A percentile compares a stretch with the other conserved stretches of the same genome.
Evolutionary conservation across 495 filamentous ascomycete genomes (phyloP).

Genomic region (Recurvomyces mirabilis): DNA sequence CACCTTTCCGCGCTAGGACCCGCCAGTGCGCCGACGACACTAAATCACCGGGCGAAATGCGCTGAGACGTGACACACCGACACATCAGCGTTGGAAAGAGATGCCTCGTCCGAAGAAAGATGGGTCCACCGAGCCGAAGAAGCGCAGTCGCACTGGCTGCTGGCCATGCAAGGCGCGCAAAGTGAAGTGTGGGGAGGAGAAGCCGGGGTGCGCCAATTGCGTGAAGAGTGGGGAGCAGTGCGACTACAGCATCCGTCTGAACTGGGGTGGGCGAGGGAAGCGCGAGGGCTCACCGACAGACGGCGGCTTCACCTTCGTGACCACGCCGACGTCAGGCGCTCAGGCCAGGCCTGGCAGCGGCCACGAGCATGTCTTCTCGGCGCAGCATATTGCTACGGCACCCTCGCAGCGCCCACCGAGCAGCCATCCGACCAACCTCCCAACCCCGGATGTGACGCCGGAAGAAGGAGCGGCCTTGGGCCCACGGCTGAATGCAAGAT

Average conservation of each 20-base stretch:
- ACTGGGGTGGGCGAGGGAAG: constrained; percentile 61
- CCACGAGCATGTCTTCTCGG: constrained; percentile 20
- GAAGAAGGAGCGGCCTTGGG: constrained; percentile 2
- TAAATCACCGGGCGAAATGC: no score
- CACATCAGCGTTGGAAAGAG: no score
- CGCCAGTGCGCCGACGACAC: no score
- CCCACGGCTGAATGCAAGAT: constrained; percentile 3
- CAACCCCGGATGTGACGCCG: constrained; percentile 11
- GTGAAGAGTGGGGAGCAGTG: constrained; percentile 63
- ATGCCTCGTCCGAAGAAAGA: constrained; percentile 36
- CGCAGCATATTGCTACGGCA: constrained; percentile 14
- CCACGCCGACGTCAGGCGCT: background rate
- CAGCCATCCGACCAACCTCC: constrained; percentile 6
- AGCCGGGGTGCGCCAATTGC: constrained; percentile 68
- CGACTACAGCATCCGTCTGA: constrained; percentile 77
- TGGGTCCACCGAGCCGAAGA: constrained; percentile 34
- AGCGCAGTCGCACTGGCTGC: constrained; percentile 72
- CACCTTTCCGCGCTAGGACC: no score
- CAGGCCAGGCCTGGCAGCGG: background rate
- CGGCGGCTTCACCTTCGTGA: constrained; percentile 13
- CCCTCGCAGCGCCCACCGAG: constrained; percentile 6
- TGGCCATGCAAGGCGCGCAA: constrained; percentile 77
- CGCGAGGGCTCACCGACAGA: constrained; percentile 21
- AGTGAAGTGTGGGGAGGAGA: constrained; percentile 80
- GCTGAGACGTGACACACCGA: no score